Conservation (phyloP, 2,329 filamentous ascomycete species). For the Scortechinia acanthostroma region DNA sequence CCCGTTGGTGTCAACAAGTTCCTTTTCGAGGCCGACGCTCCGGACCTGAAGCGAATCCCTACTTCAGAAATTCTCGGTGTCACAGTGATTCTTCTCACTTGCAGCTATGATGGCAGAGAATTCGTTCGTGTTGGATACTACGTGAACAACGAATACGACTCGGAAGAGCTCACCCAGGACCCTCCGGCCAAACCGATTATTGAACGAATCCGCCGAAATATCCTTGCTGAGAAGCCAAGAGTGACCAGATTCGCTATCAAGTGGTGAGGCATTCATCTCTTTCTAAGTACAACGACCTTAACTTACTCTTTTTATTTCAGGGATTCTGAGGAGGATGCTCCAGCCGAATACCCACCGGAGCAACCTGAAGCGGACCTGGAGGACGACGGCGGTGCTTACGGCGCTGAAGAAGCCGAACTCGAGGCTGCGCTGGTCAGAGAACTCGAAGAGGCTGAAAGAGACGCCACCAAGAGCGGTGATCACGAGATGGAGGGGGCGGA, state of each 20-base stretch:
- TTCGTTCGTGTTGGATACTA: conserved; percentile 99
- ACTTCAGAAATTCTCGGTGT: conserved; percentile 93
- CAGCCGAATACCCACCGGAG: conserved; percentile 91
- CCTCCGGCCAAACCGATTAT: conserved; percentile 87
- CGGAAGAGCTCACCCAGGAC: conserved; percentile 79
- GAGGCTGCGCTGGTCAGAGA: conserved; percentile 51
- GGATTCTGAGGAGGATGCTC: conserved; percentile 96
- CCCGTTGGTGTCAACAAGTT: conserved; percentile 98
- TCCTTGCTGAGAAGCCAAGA: conserved; percentile 92
- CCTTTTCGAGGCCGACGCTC: conserved; percentile 89
- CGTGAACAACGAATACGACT: conserved; percentile 98
- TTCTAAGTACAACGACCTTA: background rate
- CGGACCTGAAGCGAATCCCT: conserved; percentile 83
- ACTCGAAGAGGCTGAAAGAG: conserved; percentile 39
- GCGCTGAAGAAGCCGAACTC: conserved; percentile 78
- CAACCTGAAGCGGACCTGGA: conserved; percentile 84
- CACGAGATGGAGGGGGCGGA: conserved; percentile 71
- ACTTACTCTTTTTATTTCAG: conserved; percentile 34
- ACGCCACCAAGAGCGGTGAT: conserved; percentile 48
- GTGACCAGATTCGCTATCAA: conserved; percentile 98
- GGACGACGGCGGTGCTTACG: conserved; percentile 80
- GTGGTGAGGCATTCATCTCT: conserved; percentile 55
- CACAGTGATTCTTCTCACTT: conserved; percentile 91
- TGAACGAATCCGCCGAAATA: conserved; percentile 84
- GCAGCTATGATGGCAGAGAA: conserved; percentile 90